These are phyloP conservation scores for Calvatia gigantea DNA, from an alignment of 768 basidiomycete species.

Conservation along the genomic window DNA sequence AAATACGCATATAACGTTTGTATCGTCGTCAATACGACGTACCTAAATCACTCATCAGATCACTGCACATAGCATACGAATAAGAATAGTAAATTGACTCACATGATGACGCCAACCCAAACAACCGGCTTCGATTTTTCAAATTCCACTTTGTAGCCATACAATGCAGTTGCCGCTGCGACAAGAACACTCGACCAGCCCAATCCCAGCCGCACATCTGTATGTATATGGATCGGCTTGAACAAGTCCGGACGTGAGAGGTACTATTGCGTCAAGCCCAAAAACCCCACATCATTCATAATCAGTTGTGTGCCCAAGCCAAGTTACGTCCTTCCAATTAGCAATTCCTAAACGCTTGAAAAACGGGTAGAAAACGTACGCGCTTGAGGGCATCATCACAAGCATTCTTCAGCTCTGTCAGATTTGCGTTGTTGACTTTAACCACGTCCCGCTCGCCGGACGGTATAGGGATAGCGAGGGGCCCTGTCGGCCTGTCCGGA, in stretches of 20 bases:
- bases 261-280: slow-evolving; percentile 44
- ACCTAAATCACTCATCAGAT: slow-evolving; percentile 42
- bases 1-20: slow-evolving; percentile 86
- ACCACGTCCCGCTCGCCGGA: slow-evolving; percentile 47
- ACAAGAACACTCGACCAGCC: slow-evolving; percentile 87
- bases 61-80: slow-evolving; percentile 11
- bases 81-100: slow-evolving; percentile 27
- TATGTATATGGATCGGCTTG: slow-evolving; percentile 83
- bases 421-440: slow-evolving; percentile 58
- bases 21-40: slow-evolving; percentile 64
- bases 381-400: slow-evolving; percentile 90
- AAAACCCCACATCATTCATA: background rate
- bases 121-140: slow-evolving; percentile 82
- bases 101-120: slow-evolving; percentile 76
- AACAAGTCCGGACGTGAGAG: slow-evolving; percentile 79
- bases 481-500: slow-evolving; percentile 49
- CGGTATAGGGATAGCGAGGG: slow-evolving; percentile 44
- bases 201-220: slow-evolving; percentile 81
- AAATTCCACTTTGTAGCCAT: slow-evolving; percentile 87
- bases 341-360: background rate
- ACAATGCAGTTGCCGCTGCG: slow-evolving; percentile 76
- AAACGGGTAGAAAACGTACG: slow-evolving; percentile 42
- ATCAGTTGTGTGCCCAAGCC: background rate
- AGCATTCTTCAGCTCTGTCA: slow-evolving; percentile 62
- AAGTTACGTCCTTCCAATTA: background rate